Base-by-base conservation (phyloP, 257 asterid genomes). In the Eucommia ulmoides region DNA sequence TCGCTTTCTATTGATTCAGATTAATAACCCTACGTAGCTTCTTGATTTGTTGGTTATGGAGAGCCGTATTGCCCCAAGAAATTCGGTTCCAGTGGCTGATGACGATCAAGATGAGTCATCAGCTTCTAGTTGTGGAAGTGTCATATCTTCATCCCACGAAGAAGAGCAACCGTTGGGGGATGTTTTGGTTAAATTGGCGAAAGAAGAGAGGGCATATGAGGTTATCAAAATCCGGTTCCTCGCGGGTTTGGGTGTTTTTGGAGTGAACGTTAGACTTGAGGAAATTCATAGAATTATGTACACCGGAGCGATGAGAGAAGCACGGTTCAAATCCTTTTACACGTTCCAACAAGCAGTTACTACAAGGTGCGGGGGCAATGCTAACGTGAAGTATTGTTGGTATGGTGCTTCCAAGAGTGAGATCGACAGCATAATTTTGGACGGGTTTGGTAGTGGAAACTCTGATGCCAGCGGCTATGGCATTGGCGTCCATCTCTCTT, bases 311-410 rank as follows among this genome's bases (percentile, higher is more conserved):
- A 71, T 56, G 60, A 49, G 33, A 33, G 57, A 60, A 41, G 80
- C 79, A 0, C 73, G 54, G 59, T 42, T 65, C 38, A 61, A 64
- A 22, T 47, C 74, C 1, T 80, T 76, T 23, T 26, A 50, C n/a
- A 22, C 54, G 24, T 74, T 70, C 12, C 52, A 74, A 16, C 65
- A 20, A 54, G 85, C 85, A 8, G 49, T 71, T 59, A 77, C 61
- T 41, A 52, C 29, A 4, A 80, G 68, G 45, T 60, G 73, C 20
- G 61, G 61, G 0, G 84, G 84, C 53, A 50, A 72, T 50, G 70
- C 74, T 2, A 68, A 74, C 50, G 74, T 63, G 61, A 73, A 55
- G 61, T 80, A 71, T 18, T 82, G 72, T 23, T 80, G 85, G 89
- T 74, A 29, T 42, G 78, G 85, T 23, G 84, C 67, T 22, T 62